Base-by-base conservation (phyloP, 345 rosid genomes). In the Populus simonii region DNA sequence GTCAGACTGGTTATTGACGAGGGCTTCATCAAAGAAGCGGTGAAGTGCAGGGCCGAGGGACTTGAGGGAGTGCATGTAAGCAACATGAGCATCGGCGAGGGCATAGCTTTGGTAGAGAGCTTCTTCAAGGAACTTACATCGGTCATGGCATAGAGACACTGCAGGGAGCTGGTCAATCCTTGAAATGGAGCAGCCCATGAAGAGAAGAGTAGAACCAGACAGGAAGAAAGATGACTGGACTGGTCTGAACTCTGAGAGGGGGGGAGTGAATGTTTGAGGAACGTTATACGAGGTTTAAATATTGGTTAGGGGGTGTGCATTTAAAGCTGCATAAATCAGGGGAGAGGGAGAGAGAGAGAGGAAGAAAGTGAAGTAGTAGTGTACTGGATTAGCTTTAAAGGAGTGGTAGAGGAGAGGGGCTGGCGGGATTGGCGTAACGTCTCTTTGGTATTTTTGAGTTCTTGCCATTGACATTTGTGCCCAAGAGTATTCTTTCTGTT, bases 121-220 rank as follows among this genome's bases (percentile, higher is more conserved):
- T 10, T 86, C 89, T 41, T 88, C 89, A 0, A 91, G 79, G 74
- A 83, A 87, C 63, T 79, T 85, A 83, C 88, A 88, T 45, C 95
- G 92, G 81, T 87, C 83, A 11, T 91, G 92, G 76, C 93, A 91
- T 2, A 89, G 83, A 75, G 88, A 27, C 11, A 91, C 88, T 66
- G 89, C 90, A 1, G 92, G 95, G 2, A 89, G 85, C 72, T 77
- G 66, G 84, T 91, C 88, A 76, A 89, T 80, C 65, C 85, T 89
- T 0, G 95, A 86, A 83, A 83, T 79, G 82, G 84, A 74, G 83
- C 92, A 89, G 70, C 90, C 89, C 89, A 88, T 89, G 62, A 41
- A 25, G 66, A 27, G 70, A 18, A 7, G 27, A 75, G 59, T 13
- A 0, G 41, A 22, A 27, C 38, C 18, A 22, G 16, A 12, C 45